These are phyloP conservation scores for Agastache rugosa DNA, from an alignment of 257 asterid genomes.

Conservation along the genomic window DNA sequence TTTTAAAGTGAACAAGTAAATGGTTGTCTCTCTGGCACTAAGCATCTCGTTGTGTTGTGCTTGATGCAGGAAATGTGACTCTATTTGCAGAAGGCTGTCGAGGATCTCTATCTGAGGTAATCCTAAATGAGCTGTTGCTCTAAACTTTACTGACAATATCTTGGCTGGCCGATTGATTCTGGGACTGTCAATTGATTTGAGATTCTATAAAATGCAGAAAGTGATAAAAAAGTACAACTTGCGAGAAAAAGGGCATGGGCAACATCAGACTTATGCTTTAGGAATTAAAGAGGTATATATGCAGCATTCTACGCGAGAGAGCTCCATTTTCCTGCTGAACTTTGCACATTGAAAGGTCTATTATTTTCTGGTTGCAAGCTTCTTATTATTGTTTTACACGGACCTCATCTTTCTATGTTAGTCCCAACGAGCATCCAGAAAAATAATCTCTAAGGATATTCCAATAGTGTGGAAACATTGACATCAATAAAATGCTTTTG, in stretches of 20 bases:
- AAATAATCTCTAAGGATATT: background rate
- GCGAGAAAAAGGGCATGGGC: conserved; percentile 86
- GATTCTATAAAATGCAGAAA: conserved; percentile 50
- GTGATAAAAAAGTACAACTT: conserved; percentile 72
- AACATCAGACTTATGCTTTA: conserved; percentile 97
- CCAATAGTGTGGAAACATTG: background rate
- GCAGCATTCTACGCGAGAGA: conserved; percentile 26
- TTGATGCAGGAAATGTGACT: conserved; percentile 72
- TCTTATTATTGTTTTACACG: conserved; percentile 8
- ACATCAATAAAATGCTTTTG: conserved; percentile 4
- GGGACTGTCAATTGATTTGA: conserved; percentile 13
- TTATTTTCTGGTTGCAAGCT: conserved; percentile 28
- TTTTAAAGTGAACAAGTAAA: background rate
- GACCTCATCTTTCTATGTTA: conserved; percentile 1
- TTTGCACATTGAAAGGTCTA: background rate
- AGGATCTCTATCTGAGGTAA: conserved; percentile 97
- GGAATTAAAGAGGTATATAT: conserved; percentile 93
- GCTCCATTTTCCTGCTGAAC: conserved; percentile 24
- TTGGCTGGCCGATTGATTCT: conserved; percentile 25
- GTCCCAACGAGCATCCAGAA: conserved; percentile 12
- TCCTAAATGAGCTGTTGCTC: conserved; percentile 23
- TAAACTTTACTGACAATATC: conserved; percentile 19
- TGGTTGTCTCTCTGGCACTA: conserved; percentile 27
- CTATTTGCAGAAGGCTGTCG: conserved; percentile 98
- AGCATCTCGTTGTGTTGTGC: conserved; percentile 30